Evolutionary conservation across 805 yeast species (phyloP), one percentile per base, ranked within the genome.

Genomic region (Candida berthetii): DNA sequence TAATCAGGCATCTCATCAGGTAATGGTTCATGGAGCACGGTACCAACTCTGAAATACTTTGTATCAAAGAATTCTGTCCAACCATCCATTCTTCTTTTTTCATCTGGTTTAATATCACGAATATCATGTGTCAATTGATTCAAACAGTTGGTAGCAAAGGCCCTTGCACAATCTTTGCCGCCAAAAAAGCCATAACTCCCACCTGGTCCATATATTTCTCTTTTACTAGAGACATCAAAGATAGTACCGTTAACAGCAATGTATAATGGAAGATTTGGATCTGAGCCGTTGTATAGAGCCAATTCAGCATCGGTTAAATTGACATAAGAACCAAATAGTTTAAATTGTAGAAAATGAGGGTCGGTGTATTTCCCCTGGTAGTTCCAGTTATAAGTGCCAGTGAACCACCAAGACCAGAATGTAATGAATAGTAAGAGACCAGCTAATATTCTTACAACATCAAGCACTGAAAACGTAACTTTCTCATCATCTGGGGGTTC

Each of bases 121-220:
- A 76, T 52, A 52, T 78, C 82, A 50, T 71, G 66, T 0, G 79
- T 76, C 47, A 63, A 62, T 47, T 77, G 78, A 37, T 73, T 76
- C 14, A 79, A 69, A 48, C 82, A 78, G 5, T 82, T 83, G 1
- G 81, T 78, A 3, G 74, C 77, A 42, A 70, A 72, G n/a, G 78
- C 76, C 34, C 83, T 57, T 2, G 82, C 74, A 39, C 68, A 61
- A 54, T 79, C 85, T 38, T 54, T 61, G 0, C 85, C 85, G 15
- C 74, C 68, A 49, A 79, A 67, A 28, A 64, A 56, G 6, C 59
- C 43, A 50, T 79, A 79, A 1, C 69, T 52, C 0, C 78, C 78
- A 2, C 60, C 58, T 0, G 74, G 72, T 0, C 76, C 78, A 53
- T 79, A 79, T 3, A 72, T 50, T 1, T 48, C 58, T 14, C 60